Evolutionary conservation across 768 basidiomycete species (phyloP), one percentile per base, ranked within the genome.

Genomic region (Podaxis sp.): DNA sequence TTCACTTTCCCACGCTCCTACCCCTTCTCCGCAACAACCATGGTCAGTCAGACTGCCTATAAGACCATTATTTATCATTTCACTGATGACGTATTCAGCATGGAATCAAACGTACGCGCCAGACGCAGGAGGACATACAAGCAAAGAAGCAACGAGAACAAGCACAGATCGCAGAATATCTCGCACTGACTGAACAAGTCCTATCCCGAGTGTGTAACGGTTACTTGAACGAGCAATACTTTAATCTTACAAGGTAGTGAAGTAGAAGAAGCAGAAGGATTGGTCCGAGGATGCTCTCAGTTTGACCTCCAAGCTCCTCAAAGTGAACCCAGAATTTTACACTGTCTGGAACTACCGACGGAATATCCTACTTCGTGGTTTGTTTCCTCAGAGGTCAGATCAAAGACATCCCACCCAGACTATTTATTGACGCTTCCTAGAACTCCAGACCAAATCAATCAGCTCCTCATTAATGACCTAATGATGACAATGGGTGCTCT

Each of bases 291-390:
- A 90, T n/a, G 86, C 93, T 0, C 84, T 98, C 38, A 79, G 83
- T n/a, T 75, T 90, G 46, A 96, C 95, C 0, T 87, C 88, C 15
- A 80, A 78, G 27, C 73, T 98, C 24, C 85, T 99, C 8, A 85
- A 87, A 56, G 68, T 90, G 46, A 98, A 98, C 70, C 95, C 96
- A 2, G 97, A 99, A 75, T 94, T 94, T 71, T 97, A 97, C 74
- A 96, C 96, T 1, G 78, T 92, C 40, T 98, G 97, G 97, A 96
- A 97, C 74, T 96, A 94, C 75, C 83, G 97, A 51, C 81, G 96
- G 36, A 81, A 85, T 57, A 94, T 97, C 64, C 75, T 96, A 19
- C 71, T 88, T 43, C 77, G 85, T 24, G 90, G 90, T 2, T 72
- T 92, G 50, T 94, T 96, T 66, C 82, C 83, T 9, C 70, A 74